These are phyloP conservation scores for Primulina eburnea DNA, from an alignment of 257 asterid species.

Conservation along the genomic window DNA sequence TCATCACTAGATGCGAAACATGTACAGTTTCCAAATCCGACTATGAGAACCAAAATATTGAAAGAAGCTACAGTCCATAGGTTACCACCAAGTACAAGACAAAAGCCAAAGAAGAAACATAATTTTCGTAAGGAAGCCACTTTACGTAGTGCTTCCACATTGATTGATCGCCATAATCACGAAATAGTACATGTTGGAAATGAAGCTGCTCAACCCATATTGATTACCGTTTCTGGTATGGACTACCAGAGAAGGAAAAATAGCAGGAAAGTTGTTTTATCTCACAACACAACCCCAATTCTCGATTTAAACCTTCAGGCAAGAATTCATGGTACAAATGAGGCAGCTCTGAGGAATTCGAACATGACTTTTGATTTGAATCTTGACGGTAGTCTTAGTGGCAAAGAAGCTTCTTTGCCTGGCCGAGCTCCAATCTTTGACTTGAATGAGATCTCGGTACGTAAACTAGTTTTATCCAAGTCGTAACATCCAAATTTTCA, in stretches of 20 bases:
- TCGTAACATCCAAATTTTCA: background rate
- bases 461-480: slow-evolving; percentile 3
- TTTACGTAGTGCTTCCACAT: slow-evolving; percentile 16
- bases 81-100: slow-evolving; percentile 44
- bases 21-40: slow-evolving; percentile 19
- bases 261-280: slow-evolving; percentile 25
- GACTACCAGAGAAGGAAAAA: slow-evolving; percentile 33
- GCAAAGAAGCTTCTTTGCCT: slow-evolving; percentile 41
- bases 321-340: slow-evolving; percentile 32
- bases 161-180: slow-evolving; percentile 29
- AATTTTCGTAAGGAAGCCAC: slow-evolving; percentile 33
- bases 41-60: slow-evolving; percentile 25
- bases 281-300: slow-evolving; percentile 20
- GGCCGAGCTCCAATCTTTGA: slow-evolving; percentile 69
- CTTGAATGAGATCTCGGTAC: slow-evolving; percentile 77
- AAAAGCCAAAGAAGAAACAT: slow-evolving; percentile 42
- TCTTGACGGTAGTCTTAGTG: slow-evolving; percentile 33
- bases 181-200: slow-evolving; percentile 27
- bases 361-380: slow-evolving; percentile 50
- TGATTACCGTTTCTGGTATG: slow-evolving; percentile 25
- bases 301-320: slow-evolving; percentile 45
- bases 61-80: slow-evolving; percentile 30
- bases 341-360: slow-evolving; percentile 24
- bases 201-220: slow-evolving; percentile 23
- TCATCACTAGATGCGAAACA: slow-evolving; percentile 26